Percentiles rank a stretch among this genome's conserved stretches.
Conservation (phyloP, 176 grass and related monocot species). For the Hsuehochloa calcarea region DNA sequence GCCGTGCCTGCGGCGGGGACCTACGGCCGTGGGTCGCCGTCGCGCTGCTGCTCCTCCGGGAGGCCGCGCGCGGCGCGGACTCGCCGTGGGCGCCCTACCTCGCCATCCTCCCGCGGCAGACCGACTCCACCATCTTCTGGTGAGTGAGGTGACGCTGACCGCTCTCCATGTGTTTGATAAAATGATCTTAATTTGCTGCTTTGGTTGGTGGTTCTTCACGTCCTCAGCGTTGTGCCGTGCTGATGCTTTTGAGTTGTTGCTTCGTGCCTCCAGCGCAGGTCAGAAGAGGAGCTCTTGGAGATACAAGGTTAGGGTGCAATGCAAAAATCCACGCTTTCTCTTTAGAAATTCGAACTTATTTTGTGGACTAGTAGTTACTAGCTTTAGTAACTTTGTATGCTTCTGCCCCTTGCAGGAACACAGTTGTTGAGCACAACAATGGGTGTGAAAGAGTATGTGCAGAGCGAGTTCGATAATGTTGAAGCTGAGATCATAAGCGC, state of each 20-base stretch:
- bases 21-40: conserved; percentile 77
- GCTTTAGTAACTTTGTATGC: neutral
- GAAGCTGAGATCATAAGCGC: conserved; percentile 58
- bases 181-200: conserved; percentile 9
- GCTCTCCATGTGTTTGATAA: conserved; percentile 13
- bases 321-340: neutral
- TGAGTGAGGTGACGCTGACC: conserved; percentile 33
- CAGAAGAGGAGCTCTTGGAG: conserved; percentile 91
- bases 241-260: conserved; percentile 44
- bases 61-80: conserved; percentile 51
- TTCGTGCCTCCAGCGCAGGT: conserved; percentile 89
- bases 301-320: conserved; percentile 64
- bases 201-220: neutral
- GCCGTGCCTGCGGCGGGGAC: conserved; percentile 41
- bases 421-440: conserved; percentile 84
- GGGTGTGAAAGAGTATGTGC: conserved; percentile 84
- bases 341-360: neutral
- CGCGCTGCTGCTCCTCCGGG: conserved; percentile 70
- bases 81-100: conserved; percentile 90
- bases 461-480: conserved; percentile 69
- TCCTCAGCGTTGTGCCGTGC: neutral
- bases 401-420: conserved; percentile 57
- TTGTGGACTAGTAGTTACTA: neutral
- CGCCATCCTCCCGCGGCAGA: conserved; percentile 64
- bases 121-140: conserved; percentile 94